Base-by-base conservation (phyloP, 2,329 filamentous ascomycete genomes). In the Peltaster fructicola region DNA sequence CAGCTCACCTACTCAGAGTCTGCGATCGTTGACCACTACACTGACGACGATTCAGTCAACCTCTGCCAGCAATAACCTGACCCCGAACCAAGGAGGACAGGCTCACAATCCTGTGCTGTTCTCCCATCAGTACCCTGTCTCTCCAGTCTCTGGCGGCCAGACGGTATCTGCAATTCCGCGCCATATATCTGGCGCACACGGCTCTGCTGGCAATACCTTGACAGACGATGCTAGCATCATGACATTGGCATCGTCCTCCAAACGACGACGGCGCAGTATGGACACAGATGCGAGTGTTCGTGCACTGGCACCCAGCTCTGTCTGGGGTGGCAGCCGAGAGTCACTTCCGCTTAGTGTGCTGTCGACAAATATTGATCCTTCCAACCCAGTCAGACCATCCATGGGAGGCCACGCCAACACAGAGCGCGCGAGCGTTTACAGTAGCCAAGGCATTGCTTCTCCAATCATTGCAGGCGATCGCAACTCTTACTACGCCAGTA, bases 191-290 rank as follows among this genome's bases (percentile, higher is more conserved):
- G 55, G 70, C 4, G 84, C 76, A 0, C 85, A 85, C 48, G 66
- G 62, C 24, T 68, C 65, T n/a, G 77, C 79, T 25, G 82, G 84
- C 51, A 80, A 79, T 40, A 62, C 85, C 5, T 57, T 85, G 16
- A 81, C 76, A 2, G 80, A 90, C 48, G 80, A 90, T 45, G 80
- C 80, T 12, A 85, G 78, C 14, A 84, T 90, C 37, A 54, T 90
- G 31, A 90, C 80, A 0, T 61, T 90, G 8, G 80, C 80, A 3
- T 85, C 78, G 4, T 84, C 77, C 0, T 80, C 74, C 35, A 81
- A 85, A 53, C 68, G 74, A 17, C 71, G 80, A 17, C 67, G 79
- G 23, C 68, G 78, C 31, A 84, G 77, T 15, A 71, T 85, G 51
- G 80, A 88, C 48, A 88, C 80, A 0, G 77, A 88, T 45, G 80